These are phyloP conservation scores for Lagenidium sp. DNA, from an alignment of 352 stramenopile species.

Conservation along the genomic window DNA sequence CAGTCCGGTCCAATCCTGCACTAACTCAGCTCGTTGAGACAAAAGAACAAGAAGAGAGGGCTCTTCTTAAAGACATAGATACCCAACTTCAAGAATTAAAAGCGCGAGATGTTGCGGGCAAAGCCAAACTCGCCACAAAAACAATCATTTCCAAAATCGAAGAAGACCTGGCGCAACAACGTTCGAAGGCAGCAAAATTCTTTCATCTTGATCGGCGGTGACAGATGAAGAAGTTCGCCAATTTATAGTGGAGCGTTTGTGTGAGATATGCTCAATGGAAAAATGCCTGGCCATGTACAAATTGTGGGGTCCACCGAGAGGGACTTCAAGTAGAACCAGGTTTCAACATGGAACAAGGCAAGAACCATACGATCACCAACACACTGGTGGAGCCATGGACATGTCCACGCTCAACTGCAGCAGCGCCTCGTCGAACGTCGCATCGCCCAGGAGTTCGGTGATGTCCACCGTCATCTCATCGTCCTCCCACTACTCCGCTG, in stretches of 20 bases:
- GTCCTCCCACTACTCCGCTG: too few relatives aligned
- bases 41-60: conserved; percentile 34
- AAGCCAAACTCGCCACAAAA: conserved; percentile 38
- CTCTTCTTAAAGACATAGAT: conserved; percentile 39
- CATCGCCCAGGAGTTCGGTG: too few relatives aligned
- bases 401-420: too few relatives aligned
- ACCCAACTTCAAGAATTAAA: conserved; percentile 47
- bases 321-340: too few relatives aligned
- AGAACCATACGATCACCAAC: too few relatives aligned
- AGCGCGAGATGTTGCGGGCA: conserved; percentile 42
- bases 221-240: neutral
- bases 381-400: too few relatives aligned
- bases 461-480: too few relatives aligned
- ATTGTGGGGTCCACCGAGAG: too few relatives aligned
- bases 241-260: neutral
- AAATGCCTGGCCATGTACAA: too few relatives aligned
- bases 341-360: too few relatives aligned
- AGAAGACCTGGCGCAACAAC: conserved; percentile 28
- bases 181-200: conserved; percentile 38
- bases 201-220: conserved; percentile 27
- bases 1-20: conserved; percentile 28
- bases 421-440: too few relatives aligned
- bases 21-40: conserved; percentile 26
- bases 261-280: too few relatives aligned
- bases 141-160: conserved; percentile 44